Percentiles rank a stretch among this genome's conserved stretches.
Conservation (phyloP, 2,329 filamentous ascomycete species). For the Calonectria hawksworthii region DNA sequence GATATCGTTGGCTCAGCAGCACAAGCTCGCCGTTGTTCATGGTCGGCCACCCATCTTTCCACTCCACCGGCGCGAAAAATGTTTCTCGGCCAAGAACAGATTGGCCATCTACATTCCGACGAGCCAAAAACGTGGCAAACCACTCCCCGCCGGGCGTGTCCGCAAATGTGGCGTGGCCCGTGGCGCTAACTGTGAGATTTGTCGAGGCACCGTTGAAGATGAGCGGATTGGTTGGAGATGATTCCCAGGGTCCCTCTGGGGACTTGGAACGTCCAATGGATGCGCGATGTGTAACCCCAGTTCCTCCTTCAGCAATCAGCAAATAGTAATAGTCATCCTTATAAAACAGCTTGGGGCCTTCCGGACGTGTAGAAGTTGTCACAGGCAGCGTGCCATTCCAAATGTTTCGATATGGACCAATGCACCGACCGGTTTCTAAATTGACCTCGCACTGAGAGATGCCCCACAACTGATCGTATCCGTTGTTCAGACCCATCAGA, state of each 20-base stretch:
- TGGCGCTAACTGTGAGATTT: conserved; percentile 20
- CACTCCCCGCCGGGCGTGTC: conserved; percentile 5
- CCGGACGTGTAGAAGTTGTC: conserved; percentile 29
- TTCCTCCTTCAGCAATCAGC: conserved; percentile 20
- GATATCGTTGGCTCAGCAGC: conserved; percentile 8
- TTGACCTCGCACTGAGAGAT: conserved; percentile 42
- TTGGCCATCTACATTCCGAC: conserved; percentile 14
- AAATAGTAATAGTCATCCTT: conserved; percentile 23
- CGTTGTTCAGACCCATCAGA: conserved; percentile 41
- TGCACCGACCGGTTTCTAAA: conserved; percentile 34
- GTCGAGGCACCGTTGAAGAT: conserved; percentile 11
- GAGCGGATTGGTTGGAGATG: conserved; percentile 11
- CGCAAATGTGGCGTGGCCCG: conserved; percentile 17
- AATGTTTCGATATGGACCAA: conserved; percentile 34
- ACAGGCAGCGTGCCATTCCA: conserved; percentile 43
- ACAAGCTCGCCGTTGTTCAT: conserved; percentile 12
- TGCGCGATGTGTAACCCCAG: conserved; percentile 10
- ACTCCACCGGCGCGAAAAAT: conserved; percentile 2
- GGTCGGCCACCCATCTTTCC: conserved; percentile 15
- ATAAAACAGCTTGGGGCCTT: conserved; percentile 33
- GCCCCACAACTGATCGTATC: conserved; percentile 42
- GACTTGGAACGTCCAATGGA: conserved; percentile 12
- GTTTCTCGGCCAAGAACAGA: conserved; percentile 18
- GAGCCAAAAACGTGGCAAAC: conserved; percentile 21
- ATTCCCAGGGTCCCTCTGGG: neutral